Conservation (phyloP, 148 eudicot species). For the Euryodendron excelsum region DNA sequence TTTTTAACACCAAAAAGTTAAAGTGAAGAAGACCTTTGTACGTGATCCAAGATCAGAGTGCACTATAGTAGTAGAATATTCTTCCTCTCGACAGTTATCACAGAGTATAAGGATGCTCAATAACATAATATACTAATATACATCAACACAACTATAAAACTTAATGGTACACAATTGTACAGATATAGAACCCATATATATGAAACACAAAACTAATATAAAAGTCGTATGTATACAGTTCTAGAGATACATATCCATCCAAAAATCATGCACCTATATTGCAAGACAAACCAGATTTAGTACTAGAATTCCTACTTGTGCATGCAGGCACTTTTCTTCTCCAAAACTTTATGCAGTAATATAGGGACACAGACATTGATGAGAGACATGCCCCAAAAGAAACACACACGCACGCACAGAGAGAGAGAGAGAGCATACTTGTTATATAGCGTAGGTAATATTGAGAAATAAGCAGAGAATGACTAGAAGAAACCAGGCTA, state of each 20-base stretch:
- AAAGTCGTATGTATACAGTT: not conserved
- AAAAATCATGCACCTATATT: too few relatives aligned
- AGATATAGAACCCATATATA: not conserved
- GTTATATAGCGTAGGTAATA: not conserved
- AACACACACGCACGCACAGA: too few relatives aligned
- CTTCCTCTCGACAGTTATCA: not conserved
- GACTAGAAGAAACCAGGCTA: constrained; percentile 5
- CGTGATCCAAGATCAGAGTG: not conserved
- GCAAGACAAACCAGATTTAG: too few relatives aligned
- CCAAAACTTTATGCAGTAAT: not conserved
- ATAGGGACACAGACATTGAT: too few relatives aligned
- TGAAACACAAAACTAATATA: not conserved
- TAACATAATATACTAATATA: not conserved
- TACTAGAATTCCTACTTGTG: not conserved
- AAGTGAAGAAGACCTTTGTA: too few relatives aligned
- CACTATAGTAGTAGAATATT: not conserved
- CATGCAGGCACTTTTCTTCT: not conserved
- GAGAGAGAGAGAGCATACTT: not conserved
- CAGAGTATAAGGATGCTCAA: not conserved
- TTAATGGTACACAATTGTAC: not conserved
- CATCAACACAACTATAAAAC: not conserved
- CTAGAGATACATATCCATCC: not conserved
- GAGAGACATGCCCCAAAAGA: too few relatives aligned
- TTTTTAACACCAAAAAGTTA: not conserved
- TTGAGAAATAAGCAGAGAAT: not conserved